phyloP scores from a whole-genome alignment of 1,284 basidiomycete species.

The Apiotrichum porosum region DNA sequence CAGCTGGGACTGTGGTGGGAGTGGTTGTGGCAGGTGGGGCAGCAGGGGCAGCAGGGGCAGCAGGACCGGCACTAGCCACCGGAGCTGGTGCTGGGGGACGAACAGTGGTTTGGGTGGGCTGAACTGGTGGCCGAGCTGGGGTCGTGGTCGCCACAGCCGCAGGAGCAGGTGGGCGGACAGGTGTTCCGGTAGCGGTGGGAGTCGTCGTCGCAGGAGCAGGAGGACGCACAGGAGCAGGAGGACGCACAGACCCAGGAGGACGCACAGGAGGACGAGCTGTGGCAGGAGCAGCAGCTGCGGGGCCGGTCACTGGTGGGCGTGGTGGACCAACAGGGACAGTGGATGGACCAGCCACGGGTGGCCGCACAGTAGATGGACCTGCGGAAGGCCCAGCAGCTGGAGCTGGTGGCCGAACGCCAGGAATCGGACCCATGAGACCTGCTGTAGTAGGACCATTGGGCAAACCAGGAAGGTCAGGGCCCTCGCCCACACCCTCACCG shows the following conservation, averaged over 20 bases:
- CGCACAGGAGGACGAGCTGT: not conserved
- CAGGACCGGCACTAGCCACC: not conserved
- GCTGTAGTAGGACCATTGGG: slow-evolving; percentile 8
- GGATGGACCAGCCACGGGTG: not conserved
- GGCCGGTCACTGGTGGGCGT: not conserved
- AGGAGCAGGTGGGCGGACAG: not conserved
- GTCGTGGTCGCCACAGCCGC: no score
- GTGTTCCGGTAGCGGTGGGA: not conserved
- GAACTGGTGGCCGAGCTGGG: no score
- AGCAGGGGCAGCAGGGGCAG: not conserved
- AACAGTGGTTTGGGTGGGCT: not conserved
- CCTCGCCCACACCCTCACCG: slow-evolving; percentile 28
- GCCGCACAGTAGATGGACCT: not conserved
- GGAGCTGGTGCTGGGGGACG: not conserved
- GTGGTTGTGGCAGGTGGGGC: not conserved
- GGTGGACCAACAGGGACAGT: not conserved
- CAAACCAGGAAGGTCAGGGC: slow-evolving; percentile 13
- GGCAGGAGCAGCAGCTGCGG: not conserved
- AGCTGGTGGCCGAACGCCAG: slow-evolving; percentile 1
- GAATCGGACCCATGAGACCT: not conserved
- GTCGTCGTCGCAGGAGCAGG: not conserved
- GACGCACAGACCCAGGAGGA: not conserved
- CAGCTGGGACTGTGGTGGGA: not conserved
- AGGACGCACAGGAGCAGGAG: not conserved
- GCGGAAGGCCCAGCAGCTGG: not conserved